Evolutionary conservation across 2,329 filamentous ascomycete species (phyloP).

Genomic region (Paecilomyces sp.): DNA sequence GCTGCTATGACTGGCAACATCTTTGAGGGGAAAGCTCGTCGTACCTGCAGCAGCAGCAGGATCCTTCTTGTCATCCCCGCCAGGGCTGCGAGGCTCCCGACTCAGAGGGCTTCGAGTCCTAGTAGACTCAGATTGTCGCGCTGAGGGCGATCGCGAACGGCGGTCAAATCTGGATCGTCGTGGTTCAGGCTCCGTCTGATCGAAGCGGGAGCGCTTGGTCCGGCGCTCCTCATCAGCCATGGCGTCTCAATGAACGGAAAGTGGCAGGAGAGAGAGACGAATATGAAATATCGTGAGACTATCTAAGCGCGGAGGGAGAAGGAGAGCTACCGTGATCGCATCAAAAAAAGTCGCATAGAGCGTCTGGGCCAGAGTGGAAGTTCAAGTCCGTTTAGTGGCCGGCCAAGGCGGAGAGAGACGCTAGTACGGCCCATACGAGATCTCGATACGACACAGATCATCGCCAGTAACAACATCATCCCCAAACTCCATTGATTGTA

Average conservation of each 20-base stretch:
- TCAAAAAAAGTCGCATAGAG: conserved; percentile 5
- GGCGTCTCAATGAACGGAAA: conserved; percentile 1
- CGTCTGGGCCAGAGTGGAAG: conserved; percentile 5
- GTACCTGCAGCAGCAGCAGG: conserved; percentile 72
- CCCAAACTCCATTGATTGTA: too few species aligned
- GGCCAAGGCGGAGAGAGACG: conserved; percentile 1
- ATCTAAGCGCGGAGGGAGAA: not conserved
- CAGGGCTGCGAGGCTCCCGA: conserved; percentile 44
- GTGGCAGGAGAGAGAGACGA: not conserved
- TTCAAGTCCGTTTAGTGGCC: conserved; percentile 4
- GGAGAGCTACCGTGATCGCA: conserved; percentile 1
- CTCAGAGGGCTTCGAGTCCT: conserved; percentile 76
- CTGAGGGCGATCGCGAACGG: conserved; percentile 75
- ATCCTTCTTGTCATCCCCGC: conserved; percentile 43
- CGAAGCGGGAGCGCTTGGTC: conserved; percentile 84
- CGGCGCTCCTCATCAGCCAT: conserved; percentile 77
- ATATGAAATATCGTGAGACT: not conserved
- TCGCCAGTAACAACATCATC: not conserved
- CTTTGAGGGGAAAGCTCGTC: conserved; percentile 3
- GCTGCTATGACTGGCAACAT: conserved; percentile 1
- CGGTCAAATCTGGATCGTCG: conserved; percentile 82
- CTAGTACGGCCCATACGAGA: conserved; percentile 6
- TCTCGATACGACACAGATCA: not conserved
- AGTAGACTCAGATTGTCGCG: conserved; percentile 58
- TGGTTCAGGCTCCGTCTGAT: conserved; percentile 79